These are phyloP conservation scores for Hypoxylon subgilvum DNA, from an alignment of 495 filamentous ascomycete species.

Conservation along the genomic window DNA sequence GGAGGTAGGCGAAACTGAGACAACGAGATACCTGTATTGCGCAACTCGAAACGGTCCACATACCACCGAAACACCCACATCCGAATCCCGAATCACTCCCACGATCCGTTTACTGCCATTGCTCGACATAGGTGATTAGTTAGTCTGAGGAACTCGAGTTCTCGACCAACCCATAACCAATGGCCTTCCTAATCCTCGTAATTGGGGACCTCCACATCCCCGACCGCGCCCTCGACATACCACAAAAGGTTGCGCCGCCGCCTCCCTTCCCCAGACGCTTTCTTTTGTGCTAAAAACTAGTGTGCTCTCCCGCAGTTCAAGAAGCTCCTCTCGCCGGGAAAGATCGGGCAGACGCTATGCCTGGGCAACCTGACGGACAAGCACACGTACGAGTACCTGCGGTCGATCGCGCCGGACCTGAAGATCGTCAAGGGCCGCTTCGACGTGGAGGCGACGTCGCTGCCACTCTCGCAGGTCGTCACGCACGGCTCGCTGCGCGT, in stretches of 20 bases:
- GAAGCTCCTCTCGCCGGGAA: conserved; percentile 95
- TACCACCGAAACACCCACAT: no score
- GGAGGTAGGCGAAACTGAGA: no score
- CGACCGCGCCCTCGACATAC: conserved; percentile 88
- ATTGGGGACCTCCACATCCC: conserved; percentile 98
- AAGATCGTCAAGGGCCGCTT: conserved; percentile 94
- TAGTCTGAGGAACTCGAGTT: neutral
- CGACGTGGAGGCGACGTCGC: conserved; percentile 88
- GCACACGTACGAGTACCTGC: conserved; percentile 92
- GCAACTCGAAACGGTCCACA: conserved; percentile 12
- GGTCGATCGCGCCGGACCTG: conserved; percentile 86
- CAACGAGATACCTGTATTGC: no score
- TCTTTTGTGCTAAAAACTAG: conserved; percentile 4
- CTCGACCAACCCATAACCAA: conserved; percentile 28
- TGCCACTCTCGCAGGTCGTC: conserved; percentile 91
- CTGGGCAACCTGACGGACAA: conserved; percentile 96
- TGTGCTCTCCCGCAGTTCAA: conserved; percentile 74
- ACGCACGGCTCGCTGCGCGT: conserved; percentile 92
- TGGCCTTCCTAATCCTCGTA: conserved; percentile 72
- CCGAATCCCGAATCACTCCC: no score
- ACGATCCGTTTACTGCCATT: no score
- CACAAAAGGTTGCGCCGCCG: conserved; percentile 72
- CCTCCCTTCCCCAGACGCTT: neutral
- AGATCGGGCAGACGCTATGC: conserved; percentile 97
- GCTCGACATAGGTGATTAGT: no score